Evolutionary conservation across 352 stramenopile species (phyloP), one percentile per base, ranked within the genome.

Genomic region (Phytophthora europaea): DNA sequence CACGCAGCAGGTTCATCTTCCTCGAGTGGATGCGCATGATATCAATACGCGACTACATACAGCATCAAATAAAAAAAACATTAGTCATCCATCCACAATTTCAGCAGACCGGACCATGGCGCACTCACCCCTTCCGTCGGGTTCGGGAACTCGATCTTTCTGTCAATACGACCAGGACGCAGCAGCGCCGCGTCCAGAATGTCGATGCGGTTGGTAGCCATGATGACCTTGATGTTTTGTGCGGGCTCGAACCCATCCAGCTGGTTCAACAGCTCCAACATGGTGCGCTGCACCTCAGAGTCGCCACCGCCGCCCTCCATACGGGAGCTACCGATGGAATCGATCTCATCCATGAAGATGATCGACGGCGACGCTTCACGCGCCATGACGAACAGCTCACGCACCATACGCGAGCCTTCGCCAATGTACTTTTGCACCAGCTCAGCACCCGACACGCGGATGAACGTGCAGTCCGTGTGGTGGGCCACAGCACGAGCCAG

Each of bases 331-430:
- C 98, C 98, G 72, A 99, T 99, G 53, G 95, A 99, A 84, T 99
- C 98, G 78, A 99, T 99, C 84, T 99, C 98, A 79, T 99, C 98
- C 98, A 99, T 99, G 70, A 99, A 99, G 69, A 99, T 99, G 79
- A 99, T 99, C 31, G 93, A 99, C 26, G 98, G 98, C n/a, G 98
- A 97, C n/a, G 90, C 89, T 73, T 98, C 93, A 59, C 92, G 89
- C 31, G 98, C 98, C 97, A 99, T 99, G 40, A 99, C 96, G 79
- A 99, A 99, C 6, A 99, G 88, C 85, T 99, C 98, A 54, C 98
- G 94, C 26, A 99, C 98, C 98, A 99, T 99, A 28, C 98, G 89
- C 20, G 96, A 99, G 61, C 98, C 98, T 80, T 99, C 96, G 45
- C 98, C 98, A 83, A 99, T 99, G 89, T 99, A 99, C 84, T 99